Evolutionary conservation across 169 alveolate genomes (phyloP).

Genomic region (Cryptosporidium sp.): DNA sequence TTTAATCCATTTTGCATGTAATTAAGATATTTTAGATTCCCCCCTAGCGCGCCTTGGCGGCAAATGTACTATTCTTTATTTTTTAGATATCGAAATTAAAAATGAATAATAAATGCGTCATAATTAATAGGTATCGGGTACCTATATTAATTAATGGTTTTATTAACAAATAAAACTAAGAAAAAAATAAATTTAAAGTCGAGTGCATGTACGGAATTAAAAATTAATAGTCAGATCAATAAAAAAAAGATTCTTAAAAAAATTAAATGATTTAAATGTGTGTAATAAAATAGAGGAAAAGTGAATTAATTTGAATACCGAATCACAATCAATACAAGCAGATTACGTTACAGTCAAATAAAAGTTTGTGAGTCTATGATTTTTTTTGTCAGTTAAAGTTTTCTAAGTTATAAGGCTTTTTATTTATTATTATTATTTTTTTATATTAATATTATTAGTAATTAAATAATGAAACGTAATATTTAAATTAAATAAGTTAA

Average conservation of each 20-base stretch:
- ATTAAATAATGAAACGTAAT: not conserved
- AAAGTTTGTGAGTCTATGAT: not conserved
- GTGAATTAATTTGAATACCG: not conserved
- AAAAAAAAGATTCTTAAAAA: too few species aligned
- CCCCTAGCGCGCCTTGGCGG: slow-evolving; percentile 24
- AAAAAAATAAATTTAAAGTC: not conserved
- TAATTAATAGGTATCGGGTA: not conserved
- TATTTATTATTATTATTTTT: not conserved
- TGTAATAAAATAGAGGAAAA: not conserved
- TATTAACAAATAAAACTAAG: not conserved
- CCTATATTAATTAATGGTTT: not conserved
- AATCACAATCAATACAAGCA: not conserved
- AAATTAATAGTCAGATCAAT: not conserved
- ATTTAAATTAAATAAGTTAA: not conserved
- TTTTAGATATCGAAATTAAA: slow-evolving; percentile 4
- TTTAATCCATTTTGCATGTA: slow-evolving; percentile 32
- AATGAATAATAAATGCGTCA: not conserved
- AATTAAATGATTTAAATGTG: not conserved
- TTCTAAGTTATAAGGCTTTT: too few species aligned
- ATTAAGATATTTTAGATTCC: slow-evolving; percentile 21
- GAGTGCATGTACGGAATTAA: not conserved
- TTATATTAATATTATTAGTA: not conserved
- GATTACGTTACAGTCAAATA: not conserved
- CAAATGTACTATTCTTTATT: slow-evolving; percentile 1
- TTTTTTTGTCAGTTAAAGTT: not conserved